Conservation (phyloP, 2,329 filamentous ascomycete genomes). For the Alternaria rosae region DNA sequence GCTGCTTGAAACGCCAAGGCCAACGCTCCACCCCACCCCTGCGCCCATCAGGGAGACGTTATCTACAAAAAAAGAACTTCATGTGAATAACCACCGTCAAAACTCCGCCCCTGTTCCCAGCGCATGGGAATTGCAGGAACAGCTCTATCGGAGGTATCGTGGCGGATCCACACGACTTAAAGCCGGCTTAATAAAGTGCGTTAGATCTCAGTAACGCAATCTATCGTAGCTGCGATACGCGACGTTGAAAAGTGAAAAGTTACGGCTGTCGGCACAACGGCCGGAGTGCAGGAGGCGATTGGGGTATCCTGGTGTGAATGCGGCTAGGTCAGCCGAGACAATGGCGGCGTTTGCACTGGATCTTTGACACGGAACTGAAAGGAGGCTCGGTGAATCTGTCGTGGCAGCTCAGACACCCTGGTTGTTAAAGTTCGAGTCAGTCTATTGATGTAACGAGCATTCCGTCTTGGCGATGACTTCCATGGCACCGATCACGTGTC, state of each 20-base stretch:
- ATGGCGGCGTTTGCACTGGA: not conserved
- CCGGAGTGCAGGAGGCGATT: not conserved
- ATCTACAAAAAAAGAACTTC: slow-evolving; percentile 8
- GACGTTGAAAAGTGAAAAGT: not conserved
- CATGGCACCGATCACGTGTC: not conserved
- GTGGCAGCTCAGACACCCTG: not conserved
- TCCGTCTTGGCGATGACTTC: not conserved
- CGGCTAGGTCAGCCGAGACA: not conserved
- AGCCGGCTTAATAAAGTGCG: not conserved
- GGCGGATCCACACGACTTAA: not conserved
- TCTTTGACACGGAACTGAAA: not conserved
- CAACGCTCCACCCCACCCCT: slow-evolving; percentile 5
- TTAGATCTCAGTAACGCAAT: not conserved
- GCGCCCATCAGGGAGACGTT: slow-evolving; percentile 13
- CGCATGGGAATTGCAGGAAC: not conserved
- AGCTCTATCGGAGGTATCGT: not conserved
- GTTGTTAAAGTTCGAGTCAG: not conserved
- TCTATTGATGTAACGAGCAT: not conserved
- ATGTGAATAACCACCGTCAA: slow-evolving; percentile 2
- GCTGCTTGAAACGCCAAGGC: slow-evolving; percentile 18
- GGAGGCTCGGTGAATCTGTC: not conserved
- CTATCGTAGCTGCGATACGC: not conserved
- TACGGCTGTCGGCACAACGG: not conserved
- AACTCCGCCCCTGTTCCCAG: slow-evolving; percentile 7
- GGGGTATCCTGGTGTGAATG: not conserved